Evolutionary conservation across 441 rosid species (phyloP), one percentile per base, ranked within the genome.

Genomic region (Eruca vesicaria): DNA sequence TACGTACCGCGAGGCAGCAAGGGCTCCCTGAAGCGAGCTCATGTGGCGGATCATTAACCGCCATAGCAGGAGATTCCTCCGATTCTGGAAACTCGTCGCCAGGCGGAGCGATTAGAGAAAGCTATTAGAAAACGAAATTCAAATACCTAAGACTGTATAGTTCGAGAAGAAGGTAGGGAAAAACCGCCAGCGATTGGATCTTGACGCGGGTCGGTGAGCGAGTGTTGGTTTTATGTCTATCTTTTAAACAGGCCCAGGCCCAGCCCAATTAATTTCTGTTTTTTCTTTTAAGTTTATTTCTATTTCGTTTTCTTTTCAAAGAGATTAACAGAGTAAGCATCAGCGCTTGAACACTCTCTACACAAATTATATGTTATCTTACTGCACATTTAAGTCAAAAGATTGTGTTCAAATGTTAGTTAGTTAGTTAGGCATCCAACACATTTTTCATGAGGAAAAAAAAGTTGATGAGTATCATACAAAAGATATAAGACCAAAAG

Each of bases 1-100:
- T 5, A 15, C 18, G 18, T 75, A 86, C 87, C 81, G 78, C 75
- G 65, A 60, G 58, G 79, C 96, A 90, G 79, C 91, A 88, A 57
- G 88, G 69, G 73, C 78, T 84, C 12, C 66, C 55, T 6, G 80
- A 78, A 69, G 72, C 68, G 11, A 55, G 56, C 78, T 84, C 86
- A 7, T 36, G 77, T 11, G 43, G 77, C 9, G 81, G 63, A 81
- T 64, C 66, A 7, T 69, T 83, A 18, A 64, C 69, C 33, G 79
- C 36, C 14, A 36, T 36, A 36, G 41, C 3, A 1, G 41, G 55
- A 16, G 21, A 48, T 16, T 48, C 4, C 19, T 48, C 20, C 55
- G 55, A 48, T 48, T 48, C 20, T 7, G 55, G 55, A 48, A 3
- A 48, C 7, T 7, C 55, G 55, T 48, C 9, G 55, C 55, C 55